Evolutionary conservation across 73 alveolate species (phyloP).

Genomic region (Symbiodinium natans): DNA sequence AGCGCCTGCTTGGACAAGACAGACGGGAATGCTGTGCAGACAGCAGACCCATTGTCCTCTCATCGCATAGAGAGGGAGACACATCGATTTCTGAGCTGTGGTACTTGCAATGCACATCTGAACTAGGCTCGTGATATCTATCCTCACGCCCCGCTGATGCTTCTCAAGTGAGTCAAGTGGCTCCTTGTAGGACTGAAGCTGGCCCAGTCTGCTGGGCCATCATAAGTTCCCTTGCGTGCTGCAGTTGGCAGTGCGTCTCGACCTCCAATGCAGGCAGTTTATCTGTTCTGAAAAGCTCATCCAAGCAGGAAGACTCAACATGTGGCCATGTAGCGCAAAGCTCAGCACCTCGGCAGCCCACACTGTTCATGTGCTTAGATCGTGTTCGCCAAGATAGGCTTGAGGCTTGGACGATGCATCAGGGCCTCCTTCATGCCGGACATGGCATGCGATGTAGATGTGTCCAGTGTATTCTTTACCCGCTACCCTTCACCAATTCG

Average conservation of each 20-base stretch:
- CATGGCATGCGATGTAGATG: conserved; percentile 17
- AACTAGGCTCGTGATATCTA: too few relatives aligned
- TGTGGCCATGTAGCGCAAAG: too few relatives aligned
- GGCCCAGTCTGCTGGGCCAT: conserved; percentile 7
- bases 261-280: neutral
- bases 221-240: neutral
- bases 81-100: neutral
- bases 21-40: conserved; percentile 3
- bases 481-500: neutral
- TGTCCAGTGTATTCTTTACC: neutral
- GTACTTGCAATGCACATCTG: too few relatives aligned
- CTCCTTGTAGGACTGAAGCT: neutral
- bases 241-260: neutral
- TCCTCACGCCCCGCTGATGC: too few relatives aligned
- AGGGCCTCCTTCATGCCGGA: conserved; percentile 17
- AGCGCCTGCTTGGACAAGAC: neutral
- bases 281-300: too few relatives aligned
- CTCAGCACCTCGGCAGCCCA: too few relatives aligned
- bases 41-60: conserved; percentile 13
- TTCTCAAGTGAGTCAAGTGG: too few relatives aligned
- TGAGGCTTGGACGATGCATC: neutral
- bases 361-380: neutral
- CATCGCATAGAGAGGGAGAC: neutral
- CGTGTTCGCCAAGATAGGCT: neutral
- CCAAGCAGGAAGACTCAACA: too few relatives aligned